Base-by-base conservation (phyloP, 805 yeast species). In the Komagataella pastoris region DNA sequence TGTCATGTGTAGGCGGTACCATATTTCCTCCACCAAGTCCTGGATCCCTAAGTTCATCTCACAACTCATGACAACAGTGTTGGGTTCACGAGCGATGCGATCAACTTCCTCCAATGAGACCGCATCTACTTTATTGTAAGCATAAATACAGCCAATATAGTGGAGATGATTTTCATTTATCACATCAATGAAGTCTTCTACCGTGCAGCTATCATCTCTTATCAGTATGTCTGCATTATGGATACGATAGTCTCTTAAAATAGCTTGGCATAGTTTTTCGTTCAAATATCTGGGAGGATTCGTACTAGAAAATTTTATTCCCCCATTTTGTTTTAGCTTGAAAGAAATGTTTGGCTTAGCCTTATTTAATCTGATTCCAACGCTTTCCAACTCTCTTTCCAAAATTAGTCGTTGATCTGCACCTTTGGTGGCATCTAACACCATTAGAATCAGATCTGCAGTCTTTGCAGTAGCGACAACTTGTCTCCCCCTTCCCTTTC, bases 401-500 rank as follows among this genome's bases (percentile, higher is more conserved):
- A 91, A 72, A 52, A 90, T 86, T 59, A 76, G 81, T 57, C 97
- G 74, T 66, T 91, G 99, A 59, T 90, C 89, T 24, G 81, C 82
- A 24, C 95, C 87, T 65, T 93, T 93, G 1, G 99, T 91, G 1
- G 98, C 97, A 68, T 91, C 99, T 56, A 91, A 69, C 52, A 91
- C 89, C 96, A 91, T 93, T 61, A 91, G 70, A 55, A 91, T 83
- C 62, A 91, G 71, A 63, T 93, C 98, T 0, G 97, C 89, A 0
- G 98, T 91, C 65, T 93, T 84, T 0, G 97, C 96, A 0, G 97
- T 93, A 2, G 98, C 85, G 57, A 91, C 90, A 46, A 93, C 98
- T 66, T 93, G 98, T 60, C 96, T 77, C 53, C 98, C 98, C 66
- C 99, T 80, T 59, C 99, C 99, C 67, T 90, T 90, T 61, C 98